Percentiles rank a stretch among this genome's conserved stretches.
Conservation (phyloP, 2,329 filamentous ascomycete species). For the Cryphonectria radicalis region DNA sequence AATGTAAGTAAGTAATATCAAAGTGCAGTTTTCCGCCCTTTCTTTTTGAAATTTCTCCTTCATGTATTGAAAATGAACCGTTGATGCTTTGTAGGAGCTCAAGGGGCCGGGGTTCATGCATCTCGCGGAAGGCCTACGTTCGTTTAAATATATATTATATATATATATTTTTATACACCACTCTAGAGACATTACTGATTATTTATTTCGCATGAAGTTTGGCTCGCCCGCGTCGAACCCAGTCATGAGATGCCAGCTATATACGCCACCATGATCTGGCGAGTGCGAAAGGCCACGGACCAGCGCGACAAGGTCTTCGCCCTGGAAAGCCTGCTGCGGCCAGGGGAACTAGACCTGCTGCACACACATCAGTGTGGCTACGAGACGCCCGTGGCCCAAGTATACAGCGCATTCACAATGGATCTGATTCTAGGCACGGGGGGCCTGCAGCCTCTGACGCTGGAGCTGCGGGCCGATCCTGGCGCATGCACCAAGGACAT, state of each 20-base stretch:
- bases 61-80: background rate
- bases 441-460: background rate
- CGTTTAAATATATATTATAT: too few relatives aligned
- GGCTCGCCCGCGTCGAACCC: background rate
- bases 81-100: background rate
- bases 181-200: background rate
- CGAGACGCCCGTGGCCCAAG: background rate
- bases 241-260: background rate
- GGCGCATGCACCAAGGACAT: background rate
- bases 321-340: background rate
- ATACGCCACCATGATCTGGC: background rate
- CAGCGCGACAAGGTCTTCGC: constrained; percentile 5
- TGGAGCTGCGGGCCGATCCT: constrained; percentile 1
- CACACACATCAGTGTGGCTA: background rate
- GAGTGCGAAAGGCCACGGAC: background rate
- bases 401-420: background rate
- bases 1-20: background rate
- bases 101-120: too few relatives aligned
- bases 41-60: too few relatives aligned
- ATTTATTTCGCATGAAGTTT: background rate
- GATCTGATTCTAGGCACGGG: constrained; percentile 1
- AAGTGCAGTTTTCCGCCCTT: background rate
- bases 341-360: background rate
- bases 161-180: background rate
- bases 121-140: too few relatives aligned